These are phyloP conservation scores for Aspergillus hortae DNA, from an alignment of 2,329 filamentous ascomycete species.

Conservation along the genomic window DNA sequence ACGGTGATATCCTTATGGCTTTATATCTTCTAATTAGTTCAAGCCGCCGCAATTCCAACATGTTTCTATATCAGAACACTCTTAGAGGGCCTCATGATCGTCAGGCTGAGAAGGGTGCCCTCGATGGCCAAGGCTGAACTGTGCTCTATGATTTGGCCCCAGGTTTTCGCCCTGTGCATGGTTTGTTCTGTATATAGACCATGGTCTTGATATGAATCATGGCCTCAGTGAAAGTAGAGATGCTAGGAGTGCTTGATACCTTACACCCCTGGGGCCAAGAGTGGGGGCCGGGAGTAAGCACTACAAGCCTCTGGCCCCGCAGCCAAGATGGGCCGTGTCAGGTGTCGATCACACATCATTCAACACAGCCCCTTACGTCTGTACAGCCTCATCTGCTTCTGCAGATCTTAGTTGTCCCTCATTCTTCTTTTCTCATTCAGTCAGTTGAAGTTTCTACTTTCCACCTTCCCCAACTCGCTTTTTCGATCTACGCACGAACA, in stretches of 20 bases:
- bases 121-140: not conserved
- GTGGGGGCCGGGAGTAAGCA: conserved; percentile 2
- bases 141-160: conserved; percentile 1
- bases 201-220: not conserved
- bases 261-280: not conserved
- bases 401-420: not conserved
- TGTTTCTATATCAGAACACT: not conserved
- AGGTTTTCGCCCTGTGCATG: not conserved
- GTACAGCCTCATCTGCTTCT: not conserved
- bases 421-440: not conserved
- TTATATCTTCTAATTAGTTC: not conserved
- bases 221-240: not conserved
- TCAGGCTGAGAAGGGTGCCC: not conserved
- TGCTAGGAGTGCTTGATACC: not conserved
- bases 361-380: not conserved
- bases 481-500: no score
- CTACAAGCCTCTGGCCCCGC: conserved; percentile 1
- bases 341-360: no score
- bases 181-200: not conserved
- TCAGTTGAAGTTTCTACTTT: not conserved
- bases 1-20: not conserved
- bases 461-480: not conserved
- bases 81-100: not conserved
- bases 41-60: not conserved
- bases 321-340: not conserved